phyloP scores from a whole-genome alignment of 2,329 filamentous ascomycete species.

The Fusarium floridanum region DNA sequence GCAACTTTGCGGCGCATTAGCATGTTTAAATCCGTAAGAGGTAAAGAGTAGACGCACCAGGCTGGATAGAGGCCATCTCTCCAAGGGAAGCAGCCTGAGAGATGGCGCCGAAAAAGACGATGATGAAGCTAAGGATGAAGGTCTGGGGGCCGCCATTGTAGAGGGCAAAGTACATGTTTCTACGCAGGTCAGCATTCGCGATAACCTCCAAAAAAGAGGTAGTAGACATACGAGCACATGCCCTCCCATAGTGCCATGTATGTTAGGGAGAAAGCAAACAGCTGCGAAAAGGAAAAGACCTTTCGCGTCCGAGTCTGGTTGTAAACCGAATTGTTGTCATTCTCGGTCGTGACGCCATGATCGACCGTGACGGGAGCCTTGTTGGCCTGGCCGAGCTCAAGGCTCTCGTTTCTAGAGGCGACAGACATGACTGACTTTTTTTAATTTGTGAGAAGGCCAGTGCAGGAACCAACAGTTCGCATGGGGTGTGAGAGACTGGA shows the following conservation, averaged over 20 bases:
- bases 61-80: conserved; percentile 45
- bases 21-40: neutral
- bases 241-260: conserved; percentile 45
- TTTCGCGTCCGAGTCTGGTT: conserved; percentile 41
- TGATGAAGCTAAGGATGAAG: conserved; percentile 44
- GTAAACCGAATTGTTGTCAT: conserved; percentile 27
- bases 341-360: conserved; percentile 17
- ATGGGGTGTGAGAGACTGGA: neutral
- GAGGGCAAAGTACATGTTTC: conserved; percentile 45
- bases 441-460: neutral
- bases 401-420: conserved; percentile 15
- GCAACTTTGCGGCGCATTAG: conserved; percentile 3
- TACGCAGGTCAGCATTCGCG: conserved; percentile 4
- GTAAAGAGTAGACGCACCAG: conserved; percentile 5
- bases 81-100: conserved; percentile 40
- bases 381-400: conserved; percentile 32
- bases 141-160: conserved; percentile 44
- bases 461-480: conserved; percentile 1
- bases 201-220: neutral
- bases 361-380: conserved; percentile 34
- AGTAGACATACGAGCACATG: conserved; percentile 39
- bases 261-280: conserved; percentile 44
- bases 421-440: conserved; percentile 24
- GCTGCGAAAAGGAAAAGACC: conserved; percentile 42
- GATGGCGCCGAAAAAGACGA: conserved; percentile 44